phyloP scores from a whole-genome alignment of 805 yeast species.

The Sugiyamaella smithiae region DNA sequence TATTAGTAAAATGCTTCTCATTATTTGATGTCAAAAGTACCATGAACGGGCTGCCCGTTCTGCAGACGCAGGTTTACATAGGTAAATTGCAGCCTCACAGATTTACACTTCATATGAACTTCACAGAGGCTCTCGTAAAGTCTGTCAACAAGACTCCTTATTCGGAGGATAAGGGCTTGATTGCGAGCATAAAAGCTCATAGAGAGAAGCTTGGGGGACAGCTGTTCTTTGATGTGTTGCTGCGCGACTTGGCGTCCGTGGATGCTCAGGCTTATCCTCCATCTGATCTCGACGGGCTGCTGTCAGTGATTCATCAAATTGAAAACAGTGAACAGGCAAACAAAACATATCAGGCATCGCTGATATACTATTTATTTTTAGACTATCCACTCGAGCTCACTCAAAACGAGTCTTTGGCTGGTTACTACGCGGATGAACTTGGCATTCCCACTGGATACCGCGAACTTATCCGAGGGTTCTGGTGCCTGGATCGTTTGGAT shows the following conservation, averaged over 20 bases:
- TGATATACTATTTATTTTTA: conserved; percentile 22
- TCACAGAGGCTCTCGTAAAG: conserved; percentile 20
- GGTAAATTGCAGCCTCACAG: no score
- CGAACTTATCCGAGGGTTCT: conserved; percentile 21
- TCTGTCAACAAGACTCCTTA: conserved; percentile 15
- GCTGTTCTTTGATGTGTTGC: conserved; percentile 22
- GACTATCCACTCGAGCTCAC: conserved; percentile 19
- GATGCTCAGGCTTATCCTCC: conserved; percentile 24
- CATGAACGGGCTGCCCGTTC: no score
- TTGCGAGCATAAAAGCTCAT: conserved; percentile 3
- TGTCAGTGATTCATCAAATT: conserved; percentile 14
- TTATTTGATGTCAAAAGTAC: no score
- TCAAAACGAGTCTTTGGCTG: conserved; percentile 18
- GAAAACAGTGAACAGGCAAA: conserved; percentile 10
- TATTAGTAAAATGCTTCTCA: no score
- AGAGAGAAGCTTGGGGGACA: conserved; percentile 17
- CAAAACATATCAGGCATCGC: conserved; percentile 17
- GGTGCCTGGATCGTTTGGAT: conserved; percentile 22
- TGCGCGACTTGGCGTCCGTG: conserved; percentile 12
- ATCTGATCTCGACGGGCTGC: conserved; percentile 8
- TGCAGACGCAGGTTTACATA: no score
- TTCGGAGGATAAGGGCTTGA: neutral
- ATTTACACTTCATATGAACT: neutral
- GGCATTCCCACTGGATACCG: conserved; percentile 21
- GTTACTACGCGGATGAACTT: conserved; percentile 21